Percentiles rank a stretch among this genome's conserved stretches.
These are phyloP conservation scores for Cynara cardunculus DNA, from an alignment of 129 eudicot genomes.

Conservation along the genomic window DNA sequence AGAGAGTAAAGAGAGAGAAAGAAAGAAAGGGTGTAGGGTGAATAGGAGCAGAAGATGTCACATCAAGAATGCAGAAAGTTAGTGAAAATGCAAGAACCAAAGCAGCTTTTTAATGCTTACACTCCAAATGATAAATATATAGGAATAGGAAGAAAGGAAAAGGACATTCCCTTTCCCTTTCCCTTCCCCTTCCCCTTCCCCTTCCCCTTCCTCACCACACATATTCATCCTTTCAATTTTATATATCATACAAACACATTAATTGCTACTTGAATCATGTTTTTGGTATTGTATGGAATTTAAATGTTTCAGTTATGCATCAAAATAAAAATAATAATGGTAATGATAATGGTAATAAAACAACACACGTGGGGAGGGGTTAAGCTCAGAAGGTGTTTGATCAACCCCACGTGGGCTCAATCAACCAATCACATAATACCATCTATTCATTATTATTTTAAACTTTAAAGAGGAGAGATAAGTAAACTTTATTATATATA, in stretches of 20 bases:
- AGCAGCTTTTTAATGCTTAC: constrained; percentile 56
- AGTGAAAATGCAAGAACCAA: constrained; percentile 19
- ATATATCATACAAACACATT: no score
- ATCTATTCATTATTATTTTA: no score
- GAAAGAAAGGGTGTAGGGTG: constrained; percentile 20
- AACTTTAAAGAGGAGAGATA: no score
- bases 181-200: no score
- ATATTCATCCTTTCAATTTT: no score
- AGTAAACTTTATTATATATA: no score
- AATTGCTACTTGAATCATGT: no score
- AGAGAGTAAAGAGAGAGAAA: no score
- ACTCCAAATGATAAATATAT: constrained; percentile 36
- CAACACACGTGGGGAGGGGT: background rate
- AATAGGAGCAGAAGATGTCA: constrained; percentile 21
- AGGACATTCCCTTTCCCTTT: constrained; percentile 27
- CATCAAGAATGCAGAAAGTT: constrained; percentile 36
- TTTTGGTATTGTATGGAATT: no score
- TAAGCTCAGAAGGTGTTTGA: background rate
- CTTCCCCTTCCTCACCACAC: background rate
- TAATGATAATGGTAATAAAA: background rate
- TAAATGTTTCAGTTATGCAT: no score
- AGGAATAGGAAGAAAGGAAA: constrained; percentile 2
- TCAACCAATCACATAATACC: background rate
- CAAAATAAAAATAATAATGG: no score
- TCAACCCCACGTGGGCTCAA: background rate